Evolutionary conservation across 192 early-diverging fungal species (phyloP), one percentile per base, ranked within the genome.

Genomic region (Coemansia sp.): DNA sequence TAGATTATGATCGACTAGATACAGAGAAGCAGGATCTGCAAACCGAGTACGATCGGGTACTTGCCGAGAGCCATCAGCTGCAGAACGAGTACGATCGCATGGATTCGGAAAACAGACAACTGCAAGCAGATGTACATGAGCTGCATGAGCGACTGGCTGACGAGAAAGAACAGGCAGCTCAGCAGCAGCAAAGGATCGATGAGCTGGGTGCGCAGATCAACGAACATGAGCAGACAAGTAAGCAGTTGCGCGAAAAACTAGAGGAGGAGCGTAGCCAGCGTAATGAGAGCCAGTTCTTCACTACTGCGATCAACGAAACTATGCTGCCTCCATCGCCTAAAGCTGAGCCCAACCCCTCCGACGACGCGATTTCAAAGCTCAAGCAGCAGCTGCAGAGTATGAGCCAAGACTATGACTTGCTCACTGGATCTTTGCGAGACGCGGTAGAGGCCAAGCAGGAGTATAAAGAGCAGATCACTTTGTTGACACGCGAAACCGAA

Each of bases 211-310:
- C 55, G 38, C 20, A 46, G 36, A 15, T 48, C 2, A 30, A 42
- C 14, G 42, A 54, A 20, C 63, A 53, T 31, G 20, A 41, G 14
- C 36, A 30, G 11, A 42, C 41, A 19, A 71, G 51, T n/a, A 28
- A 33, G 33, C 40, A 46, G 44, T 53, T 71, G 19, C 47, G 57
- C 6, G 65, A 68, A 31, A 37, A 64, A 1, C 45, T 74, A 1
- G 65, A 68, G 30, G 56, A 52, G 15, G 70, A 73, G 51, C 52
- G 46, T 35, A 73, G 67, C 28, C 54, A 42, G 7, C 48, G 48
- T 28, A 52, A 69, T 30, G 67, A 69, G 31, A 69, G 67, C 42
- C 35, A 46, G 7, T 35, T 63, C 12, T 69, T 69, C 35, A 39
- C 39, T 36, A 69, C 67, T 0, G 67, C 67, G 5, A 33, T 69